These are phyloP conservation scores for Pestalotiopsis sp. DNA, from an alignment of 2,329 filamentous ascomycete species.

Conservation along the genomic window DNA sequence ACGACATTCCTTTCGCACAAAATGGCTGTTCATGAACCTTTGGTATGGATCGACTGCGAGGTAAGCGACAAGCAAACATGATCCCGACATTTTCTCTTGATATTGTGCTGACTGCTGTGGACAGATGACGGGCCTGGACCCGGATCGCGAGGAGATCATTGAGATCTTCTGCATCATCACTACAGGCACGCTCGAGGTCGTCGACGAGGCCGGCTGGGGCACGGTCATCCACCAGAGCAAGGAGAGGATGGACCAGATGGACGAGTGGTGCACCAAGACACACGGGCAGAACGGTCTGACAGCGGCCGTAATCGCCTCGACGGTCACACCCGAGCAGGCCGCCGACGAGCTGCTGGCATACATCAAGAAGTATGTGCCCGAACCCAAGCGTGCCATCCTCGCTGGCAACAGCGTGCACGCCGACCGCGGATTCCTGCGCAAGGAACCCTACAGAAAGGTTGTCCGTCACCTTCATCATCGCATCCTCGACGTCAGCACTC, in stretches of 20 bases:
- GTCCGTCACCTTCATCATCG: constrained; percentile 83
- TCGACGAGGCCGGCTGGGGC: constrained; percentile 80
- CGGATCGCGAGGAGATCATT: constrained; percentile 79
- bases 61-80: constrained; percentile 29
- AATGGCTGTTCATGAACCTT: constrained; percentile 17
- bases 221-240: constrained; percentile 74
- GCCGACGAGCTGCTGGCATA: constrained; percentile 76
- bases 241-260: constrained; percentile 75
- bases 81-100: not conserved
- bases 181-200: constrained; percentile 72
- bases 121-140: constrained; percentile 92
- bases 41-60: constrained; percentile 43
- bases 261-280: constrained; percentile 83
- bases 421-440: constrained; percentile 79
- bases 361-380: constrained; percentile 71
- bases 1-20: not conserved
- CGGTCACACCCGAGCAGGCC: constrained; percentile 70
- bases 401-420: constrained; percentile 94
- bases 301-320: constrained; percentile 71
- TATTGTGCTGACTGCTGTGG: not conserved
- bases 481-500: constrained; percentile 85
- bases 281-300: constrained; percentile 84
- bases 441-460: constrained; percentile 72
- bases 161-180: constrained; percentile 94
- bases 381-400: constrained; percentile 66